Base-by-base conservation (phyloP, 2,329 filamentous ascomycete genomes). In the Aspergillus viridinutans region DNA sequence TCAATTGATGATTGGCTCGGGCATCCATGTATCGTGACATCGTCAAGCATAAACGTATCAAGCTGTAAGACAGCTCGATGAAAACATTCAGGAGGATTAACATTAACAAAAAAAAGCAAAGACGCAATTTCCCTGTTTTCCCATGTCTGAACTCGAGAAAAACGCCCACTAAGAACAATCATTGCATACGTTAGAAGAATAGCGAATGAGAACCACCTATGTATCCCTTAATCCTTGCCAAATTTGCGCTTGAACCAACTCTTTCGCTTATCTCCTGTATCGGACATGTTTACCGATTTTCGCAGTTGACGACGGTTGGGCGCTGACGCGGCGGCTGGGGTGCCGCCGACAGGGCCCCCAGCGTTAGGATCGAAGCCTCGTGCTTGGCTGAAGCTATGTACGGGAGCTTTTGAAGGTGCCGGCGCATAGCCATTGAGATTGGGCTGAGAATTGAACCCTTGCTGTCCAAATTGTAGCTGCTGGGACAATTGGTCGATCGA, bases 201-300 rank as follows among this genome's bases (percentile, higher is more conserved):
- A 62, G 66, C 68, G 62, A 76, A 53, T 52, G 45, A 54, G 21
- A 50, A 23, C 10, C 7, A 53, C 49, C 40, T 14, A 28, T 23
- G 29, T n/a, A 28, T 38, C 26, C 25, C 50, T 55, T 65, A 72
- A 49, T 65, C 64, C 55, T 78, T 74, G 81, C 92, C 94, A 74
- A 96, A 94, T 55, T 87, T 83, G 66, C 86, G 85, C 69, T 89
- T 85, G 67, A 97, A 87, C 91, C 92, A 96, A 71, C 92, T 94
- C 82, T 92, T 92, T 62, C 90, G 83, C 81, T 96, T 96, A 59
- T 92, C 88, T 54, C 58, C 59, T 47, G 56, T 49, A 32, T 65
- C 53, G 40, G 62, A 60, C 14, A 58, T 51, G 48, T 66, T 64
- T 49, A 60, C 56, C 21, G 60, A 40, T 56, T 69, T 69, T 56